phyloP scores from a whole-genome alignment of 2,329 filamentous ascomycete genomes.

The Phialocephala subalpina region DNA sequence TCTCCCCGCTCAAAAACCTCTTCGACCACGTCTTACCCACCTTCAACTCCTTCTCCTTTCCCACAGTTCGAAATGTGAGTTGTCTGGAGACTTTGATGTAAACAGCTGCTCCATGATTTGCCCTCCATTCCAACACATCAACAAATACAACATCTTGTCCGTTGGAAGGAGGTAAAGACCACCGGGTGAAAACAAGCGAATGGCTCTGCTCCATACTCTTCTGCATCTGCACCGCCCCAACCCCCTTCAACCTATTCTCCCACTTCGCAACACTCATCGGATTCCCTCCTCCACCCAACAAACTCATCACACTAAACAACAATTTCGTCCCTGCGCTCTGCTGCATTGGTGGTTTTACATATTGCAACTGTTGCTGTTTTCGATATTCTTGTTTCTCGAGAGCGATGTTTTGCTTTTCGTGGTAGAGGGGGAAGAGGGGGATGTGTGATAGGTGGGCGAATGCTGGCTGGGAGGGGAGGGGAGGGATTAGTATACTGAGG shows the following conservation, averaged over 20 bases:
- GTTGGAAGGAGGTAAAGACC: neutral
- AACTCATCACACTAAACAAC: neutral
- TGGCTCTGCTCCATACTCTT: conserved; percentile 8
- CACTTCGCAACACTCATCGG: conserved; percentile 14
- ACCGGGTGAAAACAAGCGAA: conserved; percentile 2
- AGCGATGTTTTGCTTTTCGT: neutral
- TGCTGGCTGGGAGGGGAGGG: no score
- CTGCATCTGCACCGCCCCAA: neutral
- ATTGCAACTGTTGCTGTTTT: neutral
- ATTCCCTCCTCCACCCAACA: neutral
- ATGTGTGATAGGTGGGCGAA: neutral
- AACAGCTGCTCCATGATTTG: neutral
- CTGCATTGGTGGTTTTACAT: neutral
- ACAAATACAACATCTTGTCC: neutral
- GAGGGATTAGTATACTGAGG: no score
- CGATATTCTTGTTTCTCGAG: neutral
- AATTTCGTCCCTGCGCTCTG: neutral
- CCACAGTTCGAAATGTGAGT: no score
- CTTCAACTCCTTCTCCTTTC: conserved; percentile 4
- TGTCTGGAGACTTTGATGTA: no score
- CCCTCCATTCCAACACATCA: neutral
- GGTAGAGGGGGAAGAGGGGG: conserved; percentile 10
- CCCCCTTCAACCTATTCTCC: conserved; percentile 9
- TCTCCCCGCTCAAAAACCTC: neutral
- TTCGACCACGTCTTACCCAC: conserved; percentile 6